phyloP scores from a whole-genome alignment of 164 flowering plant species.

The Akebia trifoliata region DNA sequence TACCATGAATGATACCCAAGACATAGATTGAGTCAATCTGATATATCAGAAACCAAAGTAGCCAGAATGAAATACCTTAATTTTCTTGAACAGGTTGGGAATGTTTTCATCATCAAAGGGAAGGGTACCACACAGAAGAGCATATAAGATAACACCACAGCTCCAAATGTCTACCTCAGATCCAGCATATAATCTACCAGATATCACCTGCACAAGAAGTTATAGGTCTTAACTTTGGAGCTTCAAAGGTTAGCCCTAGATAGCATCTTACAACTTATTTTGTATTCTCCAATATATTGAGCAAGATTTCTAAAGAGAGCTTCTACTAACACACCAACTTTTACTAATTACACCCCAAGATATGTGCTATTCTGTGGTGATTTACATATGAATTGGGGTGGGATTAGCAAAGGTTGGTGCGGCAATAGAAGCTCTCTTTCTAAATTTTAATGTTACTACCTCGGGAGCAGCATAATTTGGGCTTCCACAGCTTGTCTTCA shows the following conservation, averaged over 20 bases:
- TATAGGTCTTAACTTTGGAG: slow-evolving; percentile 1
- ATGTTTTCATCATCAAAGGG: slow-evolving; percentile 48
- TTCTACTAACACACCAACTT: too few species aligned
- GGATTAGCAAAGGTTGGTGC: too few species aligned
- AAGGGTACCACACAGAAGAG: slow-evolving; percentile 44
- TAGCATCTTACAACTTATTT: background rate
- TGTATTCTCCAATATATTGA: background rate
- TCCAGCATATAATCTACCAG: slow-evolving; percentile 37
- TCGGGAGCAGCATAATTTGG: slow-evolving; percentile 50
- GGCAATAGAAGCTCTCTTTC: too few species aligned
- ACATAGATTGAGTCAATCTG: background rate
- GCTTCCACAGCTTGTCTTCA: too few species aligned
- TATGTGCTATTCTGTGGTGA: too few species aligned
- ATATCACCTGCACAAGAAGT: slow-evolving; percentile 28
- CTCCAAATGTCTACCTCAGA: too few species aligned
- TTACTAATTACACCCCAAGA: too few species aligned
- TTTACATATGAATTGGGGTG: too few species aligned
- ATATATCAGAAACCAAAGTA: background rate
- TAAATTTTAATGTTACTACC: slow-evolving; percentile 18
- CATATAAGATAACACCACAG: slow-evolving; percentile 47
- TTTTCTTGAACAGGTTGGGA: slow-evolving; percentile 38
- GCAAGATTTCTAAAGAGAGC: too few species aligned
- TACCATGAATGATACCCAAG: background rate
- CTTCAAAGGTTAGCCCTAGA: background rate
- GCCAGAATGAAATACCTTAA: slow-evolving; percentile 24